Conservation (phyloP, 2,329 filamentous ascomycete species). For the Penicillium crustosum region DNA sequence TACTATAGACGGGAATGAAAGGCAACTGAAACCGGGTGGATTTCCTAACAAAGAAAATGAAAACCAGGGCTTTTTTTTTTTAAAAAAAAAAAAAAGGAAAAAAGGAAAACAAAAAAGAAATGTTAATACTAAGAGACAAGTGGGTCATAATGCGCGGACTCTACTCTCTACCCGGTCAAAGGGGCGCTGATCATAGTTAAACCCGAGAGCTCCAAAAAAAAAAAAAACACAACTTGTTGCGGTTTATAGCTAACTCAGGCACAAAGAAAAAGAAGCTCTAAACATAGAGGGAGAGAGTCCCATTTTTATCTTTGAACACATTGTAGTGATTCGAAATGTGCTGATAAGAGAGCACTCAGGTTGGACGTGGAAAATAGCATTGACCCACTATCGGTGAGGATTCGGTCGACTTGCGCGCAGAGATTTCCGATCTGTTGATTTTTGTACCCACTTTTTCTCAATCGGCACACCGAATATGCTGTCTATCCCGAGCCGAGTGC, state of each 20-base stretch:
- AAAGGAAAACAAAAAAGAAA: neutral
- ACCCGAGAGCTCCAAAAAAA: constrained; percentile 4
- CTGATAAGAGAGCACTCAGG: constrained; percentile 15
- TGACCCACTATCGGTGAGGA: constrained; percentile 22
- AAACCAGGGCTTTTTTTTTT: neutral
- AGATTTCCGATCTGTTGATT: constrained; percentile 21
- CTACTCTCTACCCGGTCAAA: constrained; percentile 6
- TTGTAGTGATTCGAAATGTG: neutral
- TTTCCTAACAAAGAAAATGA: constrained; percentile 1
- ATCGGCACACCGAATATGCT: constrained; percentile 28
- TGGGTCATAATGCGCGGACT: constrained; percentile 1
- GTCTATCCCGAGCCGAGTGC: constrained; percentile 14
- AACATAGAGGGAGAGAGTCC: neutral
- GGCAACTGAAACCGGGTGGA: constrained; percentile 8
- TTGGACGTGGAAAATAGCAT: neutral
- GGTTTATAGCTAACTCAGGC: neutral
- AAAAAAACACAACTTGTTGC: neutral
- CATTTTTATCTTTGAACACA: constrained; percentile 17
- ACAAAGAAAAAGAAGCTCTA: neutral
- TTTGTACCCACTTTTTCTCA: constrained; percentile 17
- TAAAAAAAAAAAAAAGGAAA: neutral
- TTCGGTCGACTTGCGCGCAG: constrained; percentile 22
- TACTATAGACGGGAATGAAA: neutral
- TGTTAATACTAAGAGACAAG: neutral
- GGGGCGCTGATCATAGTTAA: constrained; percentile 15